These are phyloP conservation scores for Diaporthe citrichinensis DNA, from an alignment of 2,329 filamentous ascomycete genomes.

Conservation along the genomic window DNA sequence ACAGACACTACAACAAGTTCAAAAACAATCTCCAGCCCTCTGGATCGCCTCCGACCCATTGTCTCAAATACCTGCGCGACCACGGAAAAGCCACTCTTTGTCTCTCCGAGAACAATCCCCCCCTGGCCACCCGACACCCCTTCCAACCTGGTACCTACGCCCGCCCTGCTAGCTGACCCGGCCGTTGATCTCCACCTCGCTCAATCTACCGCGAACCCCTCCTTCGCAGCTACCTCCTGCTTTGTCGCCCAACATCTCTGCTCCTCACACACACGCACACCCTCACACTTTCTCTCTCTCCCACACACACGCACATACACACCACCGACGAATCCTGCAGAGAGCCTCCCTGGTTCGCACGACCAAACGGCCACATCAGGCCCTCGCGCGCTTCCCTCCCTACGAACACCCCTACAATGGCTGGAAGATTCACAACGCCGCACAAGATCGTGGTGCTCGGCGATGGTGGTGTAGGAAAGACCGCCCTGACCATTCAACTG, in stretches of 20 bases:
- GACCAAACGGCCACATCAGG: conserved; percentile 46
- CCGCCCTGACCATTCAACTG: conserved; percentile 94
- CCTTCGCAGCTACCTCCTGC: conserved; percentile 19
- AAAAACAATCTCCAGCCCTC: conserved; percentile 19
- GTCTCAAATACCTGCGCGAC: conserved; percentile 25
- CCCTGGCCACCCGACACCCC: conserved; percentile 19
- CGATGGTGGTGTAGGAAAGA: conserved; percentile 95
- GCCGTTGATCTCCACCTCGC: conserved; percentile 29
- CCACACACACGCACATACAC: neutral
- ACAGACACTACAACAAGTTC: conserved; percentile 17
- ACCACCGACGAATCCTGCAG: conserved; percentile 20
- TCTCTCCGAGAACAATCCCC: conserved; percentile 17
- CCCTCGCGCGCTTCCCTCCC: conserved; percentile 33
- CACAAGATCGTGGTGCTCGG: conserved; percentile 97
- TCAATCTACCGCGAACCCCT: conserved; percentile 28
- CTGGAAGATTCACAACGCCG: conserved; percentile 79
- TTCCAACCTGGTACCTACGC: conserved; percentile 32
- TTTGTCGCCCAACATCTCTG: conserved; percentile 26
- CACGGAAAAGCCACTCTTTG: conserved; percentile 13
- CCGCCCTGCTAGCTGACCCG: conserved; percentile 16
- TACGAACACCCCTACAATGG: conserved; percentile 68
- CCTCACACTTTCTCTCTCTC: neutral
- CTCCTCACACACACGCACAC: neutral
- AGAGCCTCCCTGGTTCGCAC: conserved; percentile 20
- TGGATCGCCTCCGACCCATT: conserved; percentile 19